These are phyloP conservation scores for Eimeria maxima DNA, from an alignment of 169 alveolate species.

Conservation along the genomic window DNA sequence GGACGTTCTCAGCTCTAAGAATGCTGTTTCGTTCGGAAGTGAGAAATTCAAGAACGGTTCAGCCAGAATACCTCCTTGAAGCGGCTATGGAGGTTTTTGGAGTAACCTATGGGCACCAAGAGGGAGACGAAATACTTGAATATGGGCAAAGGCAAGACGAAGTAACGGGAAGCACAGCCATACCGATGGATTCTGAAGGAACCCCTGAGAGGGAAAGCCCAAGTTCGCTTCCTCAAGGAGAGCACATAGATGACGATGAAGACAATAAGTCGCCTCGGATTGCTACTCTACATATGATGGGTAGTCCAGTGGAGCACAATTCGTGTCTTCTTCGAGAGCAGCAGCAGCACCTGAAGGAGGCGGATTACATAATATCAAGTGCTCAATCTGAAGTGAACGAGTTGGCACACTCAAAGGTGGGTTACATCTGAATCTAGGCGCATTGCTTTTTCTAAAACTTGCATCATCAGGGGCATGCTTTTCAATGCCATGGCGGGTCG, in stretches of 20 bases:
- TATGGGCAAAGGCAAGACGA: neutral
- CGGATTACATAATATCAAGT: neutral
- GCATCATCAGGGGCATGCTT: neutral
- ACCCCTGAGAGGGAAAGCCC: slow-evolving; percentile 27
- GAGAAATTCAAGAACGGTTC: neutral
- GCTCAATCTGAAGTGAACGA: neutral
- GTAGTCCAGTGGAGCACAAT: neutral
- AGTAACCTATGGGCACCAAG: neutral
- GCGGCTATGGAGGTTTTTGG: slow-evolving; percentile 41
- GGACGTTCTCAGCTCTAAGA: slow-evolving; percentile 31
- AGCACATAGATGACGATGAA: slow-evolving; percentile 5
- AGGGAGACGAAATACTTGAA: neutral
- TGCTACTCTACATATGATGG: neutral
- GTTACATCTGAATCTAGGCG: neutral
- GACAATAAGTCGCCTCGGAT: slow-evolving; percentile 13
- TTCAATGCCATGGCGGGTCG: neutral
- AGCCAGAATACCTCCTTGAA: neutral
- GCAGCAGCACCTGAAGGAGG: neutral
- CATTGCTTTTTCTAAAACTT: neutral
- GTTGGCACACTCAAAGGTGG: neutral
- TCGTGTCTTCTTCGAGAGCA: neutral
- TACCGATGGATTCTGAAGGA: slow-evolving; percentile 28
- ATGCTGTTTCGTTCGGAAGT: slow-evolving; percentile 51
- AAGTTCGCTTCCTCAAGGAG: slow-evolving; percentile 23
- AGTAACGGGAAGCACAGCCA: slow-evolving; percentile 49